Conservation (phyloP, 768 basidiomycete genomes). For the Grammothele lineata region DNA sequence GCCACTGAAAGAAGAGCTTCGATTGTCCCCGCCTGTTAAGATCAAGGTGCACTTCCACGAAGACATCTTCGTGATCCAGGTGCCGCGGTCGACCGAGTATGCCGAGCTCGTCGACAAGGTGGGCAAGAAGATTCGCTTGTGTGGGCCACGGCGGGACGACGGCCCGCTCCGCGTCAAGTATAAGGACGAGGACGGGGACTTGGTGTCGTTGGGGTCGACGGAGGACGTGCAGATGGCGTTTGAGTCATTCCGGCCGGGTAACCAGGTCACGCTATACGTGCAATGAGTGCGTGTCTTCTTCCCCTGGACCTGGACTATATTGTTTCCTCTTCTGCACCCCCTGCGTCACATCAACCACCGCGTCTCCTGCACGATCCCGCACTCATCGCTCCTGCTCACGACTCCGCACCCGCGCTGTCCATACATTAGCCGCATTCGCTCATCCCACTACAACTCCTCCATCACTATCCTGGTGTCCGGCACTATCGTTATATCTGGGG, state of each 20-base stretch:
- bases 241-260: conserved; percentile 74
- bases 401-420: conserved; percentile 2
- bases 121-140: conserved; percentile 87
- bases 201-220: conserved; percentile 83
- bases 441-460: conserved; percentile 2
- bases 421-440: conserved; percentile 6
- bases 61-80: conserved; percentile 93
- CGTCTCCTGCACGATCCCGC: neutral
- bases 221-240: conserved; percentile 96
- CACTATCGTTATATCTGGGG: conserved; percentile 22
- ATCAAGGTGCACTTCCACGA: conserved; percentile 95
- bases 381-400: conserved; percentile 6
- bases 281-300: conserved; percentile 40
- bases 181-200: conserved; percentile 88
- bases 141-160: conserved; percentile 77
- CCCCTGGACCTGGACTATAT: neutral
- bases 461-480: conserved; percentile 11
- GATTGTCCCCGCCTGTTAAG: conserved; percentile 60
- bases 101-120: conserved; percentile 85
- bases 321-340: neutral
- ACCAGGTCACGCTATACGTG: conserved; percentile 78
- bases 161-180: conserved; percentile 85
- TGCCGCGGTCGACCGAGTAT: conserved; percentile 75
- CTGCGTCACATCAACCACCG: conserved; percentile 9
- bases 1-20: conserved; percentile 91